Evolutionary conservation across 2,329 filamentous ascomycete genomes (phyloP), one percentile per base, ranked within the genome.

Genomic region (Botryotinia globosa): DNA sequence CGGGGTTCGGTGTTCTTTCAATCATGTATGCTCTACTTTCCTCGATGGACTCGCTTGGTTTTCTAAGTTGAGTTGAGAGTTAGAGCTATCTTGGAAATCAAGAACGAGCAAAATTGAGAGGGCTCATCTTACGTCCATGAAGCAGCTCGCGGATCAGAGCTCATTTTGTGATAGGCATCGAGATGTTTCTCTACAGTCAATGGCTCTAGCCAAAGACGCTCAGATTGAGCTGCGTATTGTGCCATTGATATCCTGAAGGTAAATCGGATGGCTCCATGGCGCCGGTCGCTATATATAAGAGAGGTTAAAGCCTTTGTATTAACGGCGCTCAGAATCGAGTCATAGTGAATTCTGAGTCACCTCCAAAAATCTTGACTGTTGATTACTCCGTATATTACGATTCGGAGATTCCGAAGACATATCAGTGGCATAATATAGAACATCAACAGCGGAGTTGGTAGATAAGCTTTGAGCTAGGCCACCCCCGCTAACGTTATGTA

Each of bases 131-230:
- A 77, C 75, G 73, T 73, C 74, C 75, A 77, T 32, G 67, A 65
- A 25, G 45, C 29, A 56, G 66, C 66, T 62, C 56, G 29, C 20
- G 66, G 56, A 45, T 77, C 69, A 14, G 74, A 63, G 25, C 68
- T 69, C 25, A 76, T 63, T 25, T 66, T 63, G 56, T 75, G 75
- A 62, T 73, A 78, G 25, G 44, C 75, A 37, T 74, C 73, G 16
- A 78, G 58, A 69, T 78, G 76, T 39, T 74, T 69, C 12, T 77
- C 74, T 22, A 75, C 51, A 22, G 25, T 72, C 32, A 78, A 51
- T 45, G 61, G 69, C 64, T 77, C 73, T 29, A 78, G 69, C 70
- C 73, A 74, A 56, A 77, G 69, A 9, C 75, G 74, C 32, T 77
- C 73, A 34, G 77, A 77, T 29, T 76, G 72, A 32, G 75, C 75